phyloP scores from a whole-genome alignment of 208 protist species.

The Leishmania guyanensis region DNA sequence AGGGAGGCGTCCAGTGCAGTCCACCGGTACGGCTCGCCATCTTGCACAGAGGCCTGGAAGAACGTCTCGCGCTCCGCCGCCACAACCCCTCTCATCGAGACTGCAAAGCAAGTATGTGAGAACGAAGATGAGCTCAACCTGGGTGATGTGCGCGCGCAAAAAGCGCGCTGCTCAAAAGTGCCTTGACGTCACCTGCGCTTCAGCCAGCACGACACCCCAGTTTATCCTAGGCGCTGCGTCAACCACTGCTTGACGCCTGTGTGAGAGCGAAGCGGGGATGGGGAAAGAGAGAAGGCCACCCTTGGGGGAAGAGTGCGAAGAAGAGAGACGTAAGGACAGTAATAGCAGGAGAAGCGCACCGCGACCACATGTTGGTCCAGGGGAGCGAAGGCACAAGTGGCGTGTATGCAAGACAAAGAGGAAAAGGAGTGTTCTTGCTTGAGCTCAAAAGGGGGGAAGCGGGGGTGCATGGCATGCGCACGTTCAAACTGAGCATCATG shows the following conservation, averaged over 20 bases:
- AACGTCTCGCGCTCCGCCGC: slow-evolving; percentile 42
- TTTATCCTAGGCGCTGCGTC: background rate
- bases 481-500: background rate
- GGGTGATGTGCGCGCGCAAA: background rate
- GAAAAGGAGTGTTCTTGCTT: background rate
- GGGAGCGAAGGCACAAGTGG: background rate
- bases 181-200: background rate
- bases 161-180: background rate
- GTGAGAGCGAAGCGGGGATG: background rate
- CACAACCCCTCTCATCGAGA: slow-evolving; percentile 26
- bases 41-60: slow-evolving; percentile 64
- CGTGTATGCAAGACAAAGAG: background rate
- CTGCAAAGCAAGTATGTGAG: background rate
- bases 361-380: too few relatives aligned
- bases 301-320: background rate
- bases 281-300: background rate
- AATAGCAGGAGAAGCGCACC: background rate
- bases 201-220: background rate
- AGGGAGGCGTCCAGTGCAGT: slow-evolving; percentile 44
- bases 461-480: background rate
- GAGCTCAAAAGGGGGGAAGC: background rate
- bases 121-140: background rate
- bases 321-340: background rate
- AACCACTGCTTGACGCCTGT: background rate
- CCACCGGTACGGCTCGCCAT: slow-evolving; percentile 67